Base-by-base conservation (phyloP, 73 alveolate species). In the Paramecium sexaurelia region DNA sequence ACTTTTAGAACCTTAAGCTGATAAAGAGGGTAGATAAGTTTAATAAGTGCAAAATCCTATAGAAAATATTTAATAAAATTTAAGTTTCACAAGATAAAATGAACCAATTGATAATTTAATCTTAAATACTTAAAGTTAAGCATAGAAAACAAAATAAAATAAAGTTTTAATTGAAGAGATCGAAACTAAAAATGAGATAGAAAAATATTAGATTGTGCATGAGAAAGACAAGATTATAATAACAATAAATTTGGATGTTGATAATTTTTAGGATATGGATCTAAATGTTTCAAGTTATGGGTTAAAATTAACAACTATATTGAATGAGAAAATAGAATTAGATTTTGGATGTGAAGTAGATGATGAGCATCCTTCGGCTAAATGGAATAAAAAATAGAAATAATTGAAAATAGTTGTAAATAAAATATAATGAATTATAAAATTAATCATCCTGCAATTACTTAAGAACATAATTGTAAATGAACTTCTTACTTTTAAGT, bases 331-430 rank as follows among this genome's bases (percentile, higher is more conserved):
- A 17, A 20, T 78, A 41, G 43, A 40, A 43, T 39, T 78, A 22
- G 45, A 78, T 29, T 78, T 78, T 78, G 90, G 90, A 40, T 78
- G 71, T 39, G 7, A 41, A 78, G 90, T 78, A 24, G 90, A 78
- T 43, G 51, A 43, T 78, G 40, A 39, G 5, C 45, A 78, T 78
- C 75, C 71, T 3, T 41, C 55, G 10, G 90, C 90, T 20, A 78
- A 78, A 45, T 78, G 90, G 90, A 33, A 78, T 13, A 78, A 78
- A 45, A 78, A 40, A 24, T 36, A 78, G 55, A 78, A 78, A 33
- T 43, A 78, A 78, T 45, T 78, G 47, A 40, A 20, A 24, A 43
- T 78, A 41, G 71, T 43, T 41, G 75, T 78, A 78, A 37, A 78
- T 78, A 78, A 78, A 78, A 17, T 78, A 40, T 78, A 33, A 37